Evolutionary conservation across 371 early-diverging fungal species (phyloP).

Genomic region (Mucor ambiguus): DNA sequence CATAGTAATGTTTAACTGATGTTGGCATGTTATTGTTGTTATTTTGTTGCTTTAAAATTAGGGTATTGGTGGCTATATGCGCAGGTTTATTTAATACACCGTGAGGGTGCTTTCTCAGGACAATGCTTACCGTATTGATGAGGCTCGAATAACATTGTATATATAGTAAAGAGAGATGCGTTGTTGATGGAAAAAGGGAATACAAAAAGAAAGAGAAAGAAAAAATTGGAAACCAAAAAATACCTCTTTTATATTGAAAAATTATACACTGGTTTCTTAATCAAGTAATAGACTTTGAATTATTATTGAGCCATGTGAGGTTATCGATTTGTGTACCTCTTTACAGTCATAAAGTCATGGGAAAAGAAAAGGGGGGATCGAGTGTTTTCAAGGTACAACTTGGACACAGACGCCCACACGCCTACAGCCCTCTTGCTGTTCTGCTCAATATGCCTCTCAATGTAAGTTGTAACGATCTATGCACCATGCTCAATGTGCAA

Average conservation of each 20-base stretch:
- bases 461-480: not conserved
- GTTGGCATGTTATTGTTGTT: slow-evolving; percentile 12
- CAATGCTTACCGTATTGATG: slow-evolving; percentile 20
- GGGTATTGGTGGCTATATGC: slow-evolving; percentile 1
- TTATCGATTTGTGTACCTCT: slow-evolving; percentile 26
- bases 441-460: not conserved
- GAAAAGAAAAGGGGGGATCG: slow-evolving; percentile 2
- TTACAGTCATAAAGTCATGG: slow-evolving; percentile 11
- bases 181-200: not conserved
- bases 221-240: slow-evolving; percentile 1
- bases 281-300: slow-evolving; percentile 8
- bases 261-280: slow-evolving; percentile 1
- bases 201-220: not conserved
- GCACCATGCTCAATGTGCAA: not conserved
- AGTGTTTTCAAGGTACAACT: not conserved
- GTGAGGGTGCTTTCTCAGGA: not conserved
- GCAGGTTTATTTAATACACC: not conserved
- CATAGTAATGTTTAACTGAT: slow-evolving; percentile 16
- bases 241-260: slow-evolving; percentile 1
- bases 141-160: slow-evolving; percentile 24
- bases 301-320: slow-evolving; percentile 20
- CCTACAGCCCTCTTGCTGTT: not conserved
- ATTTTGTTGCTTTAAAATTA: slow-evolving; percentile 8
- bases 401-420: not conserved
- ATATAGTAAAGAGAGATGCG: not conserved